Conservation (phyloP, 2,329 filamentous ascomycete genomes). For the Diaporthe batatas region DNA sequence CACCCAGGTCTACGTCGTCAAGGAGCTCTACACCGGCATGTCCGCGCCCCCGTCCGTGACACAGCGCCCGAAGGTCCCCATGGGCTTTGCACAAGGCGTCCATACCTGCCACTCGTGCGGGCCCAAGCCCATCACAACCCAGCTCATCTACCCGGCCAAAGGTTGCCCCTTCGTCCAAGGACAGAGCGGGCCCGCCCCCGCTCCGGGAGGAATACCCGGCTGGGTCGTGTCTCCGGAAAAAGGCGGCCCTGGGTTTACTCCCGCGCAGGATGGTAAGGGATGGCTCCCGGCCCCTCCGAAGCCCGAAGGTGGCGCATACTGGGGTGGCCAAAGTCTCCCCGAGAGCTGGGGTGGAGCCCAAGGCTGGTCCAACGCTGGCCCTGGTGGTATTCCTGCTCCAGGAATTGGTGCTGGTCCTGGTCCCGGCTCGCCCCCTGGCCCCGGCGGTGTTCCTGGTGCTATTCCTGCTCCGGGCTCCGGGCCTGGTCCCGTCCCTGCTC, state of each 20-base stretch:
- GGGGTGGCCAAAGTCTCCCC: neutral
- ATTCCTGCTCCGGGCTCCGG: too few species aligned
- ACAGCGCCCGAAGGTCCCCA: neutral
- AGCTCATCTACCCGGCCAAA: neutral
- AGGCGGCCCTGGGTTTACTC: neutral
- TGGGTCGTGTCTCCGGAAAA: neutral
- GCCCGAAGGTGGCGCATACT: neutral
- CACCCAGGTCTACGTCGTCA: slow-evolving; percentile 8
- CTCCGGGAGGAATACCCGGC: neutral
- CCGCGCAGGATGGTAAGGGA: neutral
- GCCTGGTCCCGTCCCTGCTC: neutral
- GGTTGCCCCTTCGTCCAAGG: neutral
- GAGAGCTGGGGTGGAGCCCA: neutral
- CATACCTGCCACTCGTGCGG: slow-evolving; percentile 3
- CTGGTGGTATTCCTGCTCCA: too few species aligned
- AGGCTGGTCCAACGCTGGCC: neutral
- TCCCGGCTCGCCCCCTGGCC: neutral
- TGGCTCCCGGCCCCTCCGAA: neutral
- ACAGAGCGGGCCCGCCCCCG: neutral
- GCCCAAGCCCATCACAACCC: neutral
- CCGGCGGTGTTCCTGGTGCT: neutral
- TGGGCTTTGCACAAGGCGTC: neutral
- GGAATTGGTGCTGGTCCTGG: neutral
- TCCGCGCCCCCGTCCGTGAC: neutral
- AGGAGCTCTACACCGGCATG: slow-evolving; percentile 1